Conservation (phyloP, 169 alveolate species). For the Perkinsus olseni region DNA sequence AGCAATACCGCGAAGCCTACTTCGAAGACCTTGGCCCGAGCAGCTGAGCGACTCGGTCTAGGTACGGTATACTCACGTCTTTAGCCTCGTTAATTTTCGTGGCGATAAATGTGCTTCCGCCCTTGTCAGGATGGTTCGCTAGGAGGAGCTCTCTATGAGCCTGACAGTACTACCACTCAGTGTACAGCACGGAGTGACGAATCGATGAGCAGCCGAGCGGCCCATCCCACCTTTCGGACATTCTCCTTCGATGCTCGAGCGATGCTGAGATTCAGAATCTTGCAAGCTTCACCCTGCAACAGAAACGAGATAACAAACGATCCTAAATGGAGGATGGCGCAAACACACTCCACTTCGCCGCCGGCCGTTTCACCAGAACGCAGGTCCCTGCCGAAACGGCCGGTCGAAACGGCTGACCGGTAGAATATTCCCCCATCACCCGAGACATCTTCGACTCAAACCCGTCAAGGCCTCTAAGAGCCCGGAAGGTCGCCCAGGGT, state of each 20-base stretch:
- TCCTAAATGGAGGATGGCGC: too few species aligned
- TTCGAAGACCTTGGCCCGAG: too few species aligned
- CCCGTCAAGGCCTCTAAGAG: neutral
- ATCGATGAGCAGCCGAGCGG: neutral
- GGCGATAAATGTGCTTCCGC: constrained; percentile 34
- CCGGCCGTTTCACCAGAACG: too few species aligned
- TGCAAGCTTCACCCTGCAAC: neutral
- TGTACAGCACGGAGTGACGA: too few species aligned
- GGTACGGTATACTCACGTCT: constrained; percentile 5
- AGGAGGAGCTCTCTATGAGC: constrained; percentile 34
- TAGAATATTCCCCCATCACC: neutral
- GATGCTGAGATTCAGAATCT: neutral
- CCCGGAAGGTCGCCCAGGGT: neutral
- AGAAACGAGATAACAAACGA: neutral
- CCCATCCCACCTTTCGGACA: neutral
- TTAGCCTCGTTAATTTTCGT: constrained; percentile 39
- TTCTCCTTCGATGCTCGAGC: neutral
- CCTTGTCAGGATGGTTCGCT: constrained; percentile 37
- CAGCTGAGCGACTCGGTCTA: too few species aligned
- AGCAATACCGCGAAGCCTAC: too few species aligned
- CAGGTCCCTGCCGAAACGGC: neutral
- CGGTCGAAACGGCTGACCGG: neutral
- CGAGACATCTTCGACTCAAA: neutral
- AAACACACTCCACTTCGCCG: too few species aligned
- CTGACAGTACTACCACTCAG: neutral